Percentiles rank a stretch among this genome's conserved stretches.
These are phyloP conservation scores for Phytophthora multivora DNA, from an alignment of 352 stramenopile genomes.

Conservation along the genomic window DNA sequence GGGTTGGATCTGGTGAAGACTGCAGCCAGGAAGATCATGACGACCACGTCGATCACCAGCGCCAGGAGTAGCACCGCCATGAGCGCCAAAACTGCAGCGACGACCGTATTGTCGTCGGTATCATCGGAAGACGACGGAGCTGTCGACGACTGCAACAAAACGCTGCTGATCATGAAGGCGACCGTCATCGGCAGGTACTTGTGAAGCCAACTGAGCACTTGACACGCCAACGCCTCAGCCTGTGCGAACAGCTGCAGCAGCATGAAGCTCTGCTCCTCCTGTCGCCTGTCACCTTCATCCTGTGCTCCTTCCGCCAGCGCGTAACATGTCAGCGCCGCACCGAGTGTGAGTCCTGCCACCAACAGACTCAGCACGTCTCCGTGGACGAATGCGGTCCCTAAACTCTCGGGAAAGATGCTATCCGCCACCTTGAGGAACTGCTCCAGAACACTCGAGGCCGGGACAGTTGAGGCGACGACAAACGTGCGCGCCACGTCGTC, in stretches of 20 bases:
- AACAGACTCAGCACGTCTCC: constrained; percentile 47
- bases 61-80: constrained; percentile 52
- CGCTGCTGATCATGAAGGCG: constrained; percentile 47
- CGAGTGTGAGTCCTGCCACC: constrained; percentile 36
- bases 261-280: constrained; percentile 28
- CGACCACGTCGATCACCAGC: constrained; percentile 45
- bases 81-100: constrained; percentile 45
- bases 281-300: not conserved
- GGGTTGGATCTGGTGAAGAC: constrained; percentile 55
- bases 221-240: constrained; percentile 44
- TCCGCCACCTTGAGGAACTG: constrained; percentile 37
- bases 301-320: constrained; percentile 4
- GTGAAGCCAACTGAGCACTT: constrained; percentile 44
- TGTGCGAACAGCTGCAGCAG: constrained; percentile 58
- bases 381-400: constrained; percentile 29
- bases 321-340: constrained; percentile 33
- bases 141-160: constrained; percentile 37
- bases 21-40: constrained; percentile 40
- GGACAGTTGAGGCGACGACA: constrained; percentile 19
- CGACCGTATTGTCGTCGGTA: constrained; percentile 5
- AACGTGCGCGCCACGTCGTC: constrained; percentile 52
- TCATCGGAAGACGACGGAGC: constrained; percentile 1
- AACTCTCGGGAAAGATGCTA: constrained; percentile 38
- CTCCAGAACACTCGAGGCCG: constrained; percentile 25
- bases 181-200: constrained; percentile 47